Base-by-base conservation (phyloP, 768 basidiomycete species). In the Boletus pseudopeckii region DNA sequence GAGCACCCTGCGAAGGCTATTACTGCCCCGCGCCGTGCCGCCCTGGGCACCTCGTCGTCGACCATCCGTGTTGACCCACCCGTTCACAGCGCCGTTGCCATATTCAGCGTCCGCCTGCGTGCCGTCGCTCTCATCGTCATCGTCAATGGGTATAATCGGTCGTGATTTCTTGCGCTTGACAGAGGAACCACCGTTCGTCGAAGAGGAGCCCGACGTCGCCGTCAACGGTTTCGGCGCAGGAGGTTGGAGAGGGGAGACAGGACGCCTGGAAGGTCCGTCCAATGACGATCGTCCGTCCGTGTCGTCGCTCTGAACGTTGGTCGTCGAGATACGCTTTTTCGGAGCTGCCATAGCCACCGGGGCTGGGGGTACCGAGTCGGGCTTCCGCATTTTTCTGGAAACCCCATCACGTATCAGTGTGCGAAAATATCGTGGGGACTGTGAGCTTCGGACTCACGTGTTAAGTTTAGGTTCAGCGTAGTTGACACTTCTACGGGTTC, bases 381-480 rank as follows among this genome's bases (percentile, higher is more conserved):
- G 90, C 71, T 92, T 92, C 42, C 90, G 85, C 90, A 92, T 92
- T 81, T 92, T 92, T 43, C 89, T 91, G 63, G 41, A 62, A 37
- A 39, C 15, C 22, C 24, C 28, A 32, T 18, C 33, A 17, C n/a
- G 32, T 7, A 56, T 62, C 55, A 59, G 45, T 54, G 48, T 20
- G 56, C 11, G 28, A 37, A 17, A 20, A 39, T 32, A 47, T 43
- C 40, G 39, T 24, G 47, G 41, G 45, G 50, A 39, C 11, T 13
- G 37, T 17, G 37, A 48, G 33, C 38, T 14, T 26, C 42, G 30
- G 39, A 82, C 84, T 48, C 65, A 90, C 89, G 89, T 92, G 68
- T 92, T 92, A 22, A 93, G 77, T 66, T 92, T 93, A 11, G 91
- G 91, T 64, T 93, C 91, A 0, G 90, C 76, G 59, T 93, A 92